A percentile compares a stretch with the other conserved stretches of the same genome.
These are phyloP conservation scores for Cymbopogon citratus DNA, from an alignment of 176 grass and related monocot species.

Conservation along the genomic window DNA sequence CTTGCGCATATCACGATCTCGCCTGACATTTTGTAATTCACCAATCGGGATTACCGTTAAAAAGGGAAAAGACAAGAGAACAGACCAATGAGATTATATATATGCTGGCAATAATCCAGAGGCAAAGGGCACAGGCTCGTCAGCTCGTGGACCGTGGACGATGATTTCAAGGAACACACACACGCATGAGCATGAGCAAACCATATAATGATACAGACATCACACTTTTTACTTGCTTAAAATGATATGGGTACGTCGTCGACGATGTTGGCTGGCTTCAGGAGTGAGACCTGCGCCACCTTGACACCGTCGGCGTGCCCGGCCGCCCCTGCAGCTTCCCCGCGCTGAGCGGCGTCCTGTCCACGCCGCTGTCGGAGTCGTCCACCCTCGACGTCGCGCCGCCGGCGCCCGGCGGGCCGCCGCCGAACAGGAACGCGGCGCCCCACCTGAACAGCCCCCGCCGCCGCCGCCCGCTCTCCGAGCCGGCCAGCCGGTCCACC, in stretches of 20 bases:
- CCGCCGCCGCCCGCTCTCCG: slow-evolving; percentile 38
- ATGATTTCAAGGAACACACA: no score
- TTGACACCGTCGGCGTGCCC: slow-evolving; percentile 27
- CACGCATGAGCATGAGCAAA: no score
- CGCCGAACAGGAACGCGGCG: slow-evolving; percentile 63
- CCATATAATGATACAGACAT: background rate
- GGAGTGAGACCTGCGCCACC: slow-evolving; percentile 74
- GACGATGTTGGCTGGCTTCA: background rate
- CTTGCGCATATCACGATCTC: no score
- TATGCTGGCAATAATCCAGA: background rate
- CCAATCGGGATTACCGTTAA: no score
- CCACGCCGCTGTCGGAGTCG: slow-evolving; percentile 59
- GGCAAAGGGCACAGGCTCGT: background rate
- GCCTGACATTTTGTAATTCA: no score
- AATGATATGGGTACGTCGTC: background rate
- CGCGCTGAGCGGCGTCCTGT: slow-evolving; percentile 53
- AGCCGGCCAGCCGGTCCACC: slow-evolving; percentile 48
- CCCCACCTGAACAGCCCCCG: slow-evolving; percentile 67
- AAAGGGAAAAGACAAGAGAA: no score
- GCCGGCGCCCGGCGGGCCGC: slow-evolving; percentile 25
- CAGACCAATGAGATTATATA: no score
- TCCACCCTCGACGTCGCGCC: slow-evolving; percentile 46
- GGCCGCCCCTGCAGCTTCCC: slow-evolving; percentile 21
- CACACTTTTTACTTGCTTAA: background rate
- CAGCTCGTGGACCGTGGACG: no score